Conservation (phyloP, 2,329 filamentous ascomycete genomes). For the Thermomyces lanuginosus region DNA sequence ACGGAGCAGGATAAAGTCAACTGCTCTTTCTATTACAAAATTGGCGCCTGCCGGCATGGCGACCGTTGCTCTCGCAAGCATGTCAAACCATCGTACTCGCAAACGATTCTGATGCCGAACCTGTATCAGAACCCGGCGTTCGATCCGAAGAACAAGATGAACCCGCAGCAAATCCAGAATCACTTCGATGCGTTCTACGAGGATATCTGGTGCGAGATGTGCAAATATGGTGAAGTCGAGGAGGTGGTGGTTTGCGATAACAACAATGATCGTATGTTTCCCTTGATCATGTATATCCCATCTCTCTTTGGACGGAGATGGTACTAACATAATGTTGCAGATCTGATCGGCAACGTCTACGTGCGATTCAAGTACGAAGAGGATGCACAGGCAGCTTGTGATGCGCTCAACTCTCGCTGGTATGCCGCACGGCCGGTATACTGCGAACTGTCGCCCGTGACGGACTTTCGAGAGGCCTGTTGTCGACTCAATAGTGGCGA, state of each 20-base stretch:
- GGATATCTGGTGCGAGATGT: slow-evolving; percentile 99
- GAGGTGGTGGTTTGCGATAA: slow-evolving; percentile 98
- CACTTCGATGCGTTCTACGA: slow-evolving; percentile 99
- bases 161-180: slow-evolving; percentile 86
- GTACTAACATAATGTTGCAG: slow-evolving; percentile 23
- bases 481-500: slow-evolving; percentile 89
- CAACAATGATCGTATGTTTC: slow-evolving; percentile 76
- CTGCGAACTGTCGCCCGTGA: slow-evolving; percentile 91
- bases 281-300: not conserved
- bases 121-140: slow-evolving; percentile 98
- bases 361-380: slow-evolving; percentile 99
- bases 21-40: slow-evolving; percentile 99
- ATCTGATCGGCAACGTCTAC: slow-evolving; percentile 97
- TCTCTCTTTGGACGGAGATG: not conserved
- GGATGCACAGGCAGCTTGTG: slow-evolving; percentile 79
- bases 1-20: slow-evolving; percentile 99
- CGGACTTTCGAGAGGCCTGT: slow-evolving; percentile 94
- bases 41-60: slow-evolving; percentile 94
- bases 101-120: slow-evolving; percentile 95
- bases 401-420: slow-evolving; percentile 86
- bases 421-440: slow-evolving; percentile 95
- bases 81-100: slow-evolving; percentile 95
- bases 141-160: slow-evolving; percentile 95
- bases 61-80: slow-evolving; percentile 97
- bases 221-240: slow-evolving; percentile 94